Evolutionary conservation across 768 basidiomycete species (phyloP).

Genomic region (Scleroderma bovista): DNA sequence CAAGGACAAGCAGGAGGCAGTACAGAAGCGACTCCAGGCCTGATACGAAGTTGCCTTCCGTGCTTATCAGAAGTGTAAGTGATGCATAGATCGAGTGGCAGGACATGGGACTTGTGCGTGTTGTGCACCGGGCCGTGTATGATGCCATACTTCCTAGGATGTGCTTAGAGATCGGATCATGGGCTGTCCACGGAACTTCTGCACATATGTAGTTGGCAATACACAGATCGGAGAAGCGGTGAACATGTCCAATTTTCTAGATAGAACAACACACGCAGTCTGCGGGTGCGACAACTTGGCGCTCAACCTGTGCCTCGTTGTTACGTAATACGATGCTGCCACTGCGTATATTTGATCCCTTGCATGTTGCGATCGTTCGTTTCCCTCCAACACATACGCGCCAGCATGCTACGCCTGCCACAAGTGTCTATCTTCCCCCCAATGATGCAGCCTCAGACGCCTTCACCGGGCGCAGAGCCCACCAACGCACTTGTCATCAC

Average conservation of each 20-base stretch:
- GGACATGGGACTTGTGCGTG: too few relatives aligned
- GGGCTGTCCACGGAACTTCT: too few relatives aligned
- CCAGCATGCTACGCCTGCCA: slow-evolving; percentile 19
- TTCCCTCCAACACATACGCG: not conserved
- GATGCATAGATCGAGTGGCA: too few relatives aligned
- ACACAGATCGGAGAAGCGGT: too few relatives aligned
- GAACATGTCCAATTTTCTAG: too few relatives aligned
- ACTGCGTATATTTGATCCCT: slow-evolving; percentile 7
- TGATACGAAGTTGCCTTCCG: not conserved
- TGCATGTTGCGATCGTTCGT: not conserved
- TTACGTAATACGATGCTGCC: slow-evolving; percentile 13
- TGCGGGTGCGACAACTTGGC: not conserved
- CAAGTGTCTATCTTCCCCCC: slow-evolving; percentile 22
- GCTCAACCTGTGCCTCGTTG: slow-evolving; percentile 1
- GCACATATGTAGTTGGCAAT: too few relatives aligned
- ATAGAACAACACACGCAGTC: too few relatives aligned
- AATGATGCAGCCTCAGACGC: not conserved
- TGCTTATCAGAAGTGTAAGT: too few relatives aligned
- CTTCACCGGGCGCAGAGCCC: slow-evolving; percentile 7
- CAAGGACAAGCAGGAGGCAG: slow-evolving; percentile 56
- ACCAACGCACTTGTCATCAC: slow-evolving; percentile 89
- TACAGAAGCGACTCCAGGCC: slow-evolving; percentile 61
- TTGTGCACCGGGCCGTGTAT: too few relatives aligned
- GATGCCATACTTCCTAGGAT: too few relatives aligned
- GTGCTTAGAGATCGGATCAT: too few relatives aligned